Base-by-base conservation (phyloP, 768 basidiomycete genomes). In the Lentinula sp. region DNA sequence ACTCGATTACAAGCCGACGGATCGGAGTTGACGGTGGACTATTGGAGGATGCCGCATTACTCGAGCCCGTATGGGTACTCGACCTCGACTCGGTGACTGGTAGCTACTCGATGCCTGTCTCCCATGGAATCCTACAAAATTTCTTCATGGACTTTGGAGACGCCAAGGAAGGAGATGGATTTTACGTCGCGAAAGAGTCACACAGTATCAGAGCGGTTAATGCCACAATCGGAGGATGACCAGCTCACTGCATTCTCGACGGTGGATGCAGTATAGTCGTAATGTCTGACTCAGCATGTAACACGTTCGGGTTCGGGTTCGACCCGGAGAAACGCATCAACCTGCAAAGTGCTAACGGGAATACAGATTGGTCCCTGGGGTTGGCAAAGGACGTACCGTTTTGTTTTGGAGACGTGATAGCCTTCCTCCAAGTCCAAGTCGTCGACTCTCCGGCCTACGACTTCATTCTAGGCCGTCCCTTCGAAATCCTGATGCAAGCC, bases 371-470 rank as follows among this genome's bases (percentile, higher is more conserved):
- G 3, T 53, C 64, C 0, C 37, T 65, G 4, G 64, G 64, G 0
- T 36, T 63, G 33, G 62, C 59, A 1, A 56, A 56, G 13, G 63
- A 65, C 39, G 62, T 65, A 48, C 64, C 64, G 0, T 65, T 65
- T n/a, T 2, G 35, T 0, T 23, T 65, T 28, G 59, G 62, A 0
- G 46, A 59, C 0, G 46, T 65, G 2, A 50, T 42, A 0, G n/a
- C 58, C 0, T 63, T 62, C 35, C 53, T 65, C 2, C 64, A 65
- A 54, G 64, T 63, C 7, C 64, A 65, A n/a, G 23, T 65, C 0
- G 52, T 63, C 5, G 18, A n/a, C 0, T 59, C 63, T 4, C 60
- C 65, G 0, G 65, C 65, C 0, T 65, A 65, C 16, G 54, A 63
- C 13, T 41, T 66, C 15, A 52, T 65, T 1, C 39, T 65, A 2